Evolutionary conservation across 2,329 filamentous ascomycete genomes (phyloP).

Genomic region (Myotisia sp.): DNA sequence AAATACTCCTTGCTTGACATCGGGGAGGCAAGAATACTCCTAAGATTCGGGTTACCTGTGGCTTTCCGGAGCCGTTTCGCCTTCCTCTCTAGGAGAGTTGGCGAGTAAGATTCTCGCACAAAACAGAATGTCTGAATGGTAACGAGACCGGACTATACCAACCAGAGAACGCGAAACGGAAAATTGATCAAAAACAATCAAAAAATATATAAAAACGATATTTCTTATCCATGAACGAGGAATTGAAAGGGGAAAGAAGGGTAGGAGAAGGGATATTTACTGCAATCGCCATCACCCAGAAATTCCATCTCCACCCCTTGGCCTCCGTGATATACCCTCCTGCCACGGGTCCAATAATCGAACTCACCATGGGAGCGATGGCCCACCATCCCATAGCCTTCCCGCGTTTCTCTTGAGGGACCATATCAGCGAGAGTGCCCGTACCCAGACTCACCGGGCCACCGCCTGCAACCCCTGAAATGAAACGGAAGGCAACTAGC

Average conservation of each 20-base stretch:
- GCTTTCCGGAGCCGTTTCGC: constrained; percentile 27
- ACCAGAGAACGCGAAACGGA: too few relatives aligned
- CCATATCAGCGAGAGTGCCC: constrained; percentile 34
- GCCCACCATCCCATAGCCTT: constrained; percentile 31
- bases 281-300: constrained; percentile 30
- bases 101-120: constrained; percentile 4
- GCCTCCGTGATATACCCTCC: constrained; percentile 30
- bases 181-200: too few relatives aligned
- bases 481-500: constrained; percentile 50
- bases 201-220: background rate
- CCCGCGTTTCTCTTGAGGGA: constrained; percentile 29
- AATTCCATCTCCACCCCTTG: constrained; percentile 35
- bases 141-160: background rate
- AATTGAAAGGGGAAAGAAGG: too few relatives aligned
- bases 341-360: constrained; percentile 15
- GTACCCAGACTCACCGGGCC: constrained; percentile 30
- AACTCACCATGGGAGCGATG: constrained; percentile 21
- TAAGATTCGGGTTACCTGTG: constrained; percentile 26
- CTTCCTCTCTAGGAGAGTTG: constrained; percentile 22
- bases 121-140: constrained; percentile 15
- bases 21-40: constrained; percentile 18
- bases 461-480: constrained; percentile 36
- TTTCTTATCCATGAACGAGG: background rate
- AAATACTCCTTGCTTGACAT: constrained; percentile 17
- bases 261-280: too few relatives aligned